Conservation (phyloP, 345 rosid genomes). For the Erucastrum elatum region DNA sequence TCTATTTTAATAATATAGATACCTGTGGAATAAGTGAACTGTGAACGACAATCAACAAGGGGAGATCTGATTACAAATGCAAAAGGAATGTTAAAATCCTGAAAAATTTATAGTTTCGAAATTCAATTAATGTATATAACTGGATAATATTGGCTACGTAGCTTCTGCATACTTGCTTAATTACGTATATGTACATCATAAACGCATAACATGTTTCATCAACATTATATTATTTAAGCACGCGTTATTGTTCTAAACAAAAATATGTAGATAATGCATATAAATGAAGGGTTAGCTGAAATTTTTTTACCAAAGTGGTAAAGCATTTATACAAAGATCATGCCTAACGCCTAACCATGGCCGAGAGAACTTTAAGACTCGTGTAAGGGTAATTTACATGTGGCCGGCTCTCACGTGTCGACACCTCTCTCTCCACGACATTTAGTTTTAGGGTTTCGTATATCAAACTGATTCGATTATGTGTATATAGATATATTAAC, state of each 20-base stretch:
- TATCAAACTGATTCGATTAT: conserved; percentile 22
- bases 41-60: too few relatives aligned
- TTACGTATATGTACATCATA: too few relatives aligned
- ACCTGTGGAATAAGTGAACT: too few relatives aligned
- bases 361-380: conserved; percentile 8
- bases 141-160: too few relatives aligned
- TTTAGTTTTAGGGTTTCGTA: conserved; percentile 35
- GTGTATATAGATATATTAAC: too few relatives aligned
- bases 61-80: too few relatives aligned
- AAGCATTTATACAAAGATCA: not conserved
- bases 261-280: not conserved
- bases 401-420: conserved; percentile 28
- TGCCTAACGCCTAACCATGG: conserved; percentile 37
- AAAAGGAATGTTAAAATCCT: too few relatives aligned
- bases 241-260: not conserved
- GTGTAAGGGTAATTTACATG: conserved; percentile 23
- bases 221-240: not conserved
- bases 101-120: too few relatives aligned
- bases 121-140: too few relatives aligned
- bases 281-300: not conserved
- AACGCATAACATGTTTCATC: not conserved
- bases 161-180: too few relatives aligned
- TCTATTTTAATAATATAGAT: too few relatives aligned
- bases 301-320: not conserved
- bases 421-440: conserved; percentile 14